A percentile compares a stretch with the other conserved stretches of the same genome.
phyloP scores from a whole-genome alignment of 139 green algal species.

The Zygnema circumcarinatum region DNA sequence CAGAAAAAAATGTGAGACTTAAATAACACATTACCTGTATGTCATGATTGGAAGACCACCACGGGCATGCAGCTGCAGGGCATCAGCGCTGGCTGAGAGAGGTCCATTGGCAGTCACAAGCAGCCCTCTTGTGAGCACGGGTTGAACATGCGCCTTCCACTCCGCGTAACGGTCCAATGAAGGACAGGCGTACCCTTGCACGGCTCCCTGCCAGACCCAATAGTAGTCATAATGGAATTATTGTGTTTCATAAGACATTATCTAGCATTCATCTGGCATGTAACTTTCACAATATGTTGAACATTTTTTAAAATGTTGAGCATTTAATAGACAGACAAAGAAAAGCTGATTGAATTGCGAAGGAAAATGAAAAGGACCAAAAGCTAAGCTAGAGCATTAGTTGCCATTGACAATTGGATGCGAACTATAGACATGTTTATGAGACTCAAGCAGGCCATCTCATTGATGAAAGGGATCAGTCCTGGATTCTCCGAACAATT shows the following conservation, averaged over 20 bases:
- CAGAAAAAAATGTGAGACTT: too few relatives aligned
- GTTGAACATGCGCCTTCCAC: slow-evolving; percentile 5
- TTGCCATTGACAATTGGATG: too few relatives aligned
- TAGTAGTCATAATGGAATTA: slow-evolving; percentile 2
- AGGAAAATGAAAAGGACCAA: too few relatives aligned
- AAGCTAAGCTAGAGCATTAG: too few relatives aligned
- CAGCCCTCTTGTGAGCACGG: slow-evolving; percentile 27
- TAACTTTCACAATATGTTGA: not conserved
- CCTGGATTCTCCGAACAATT: too few relatives aligned
- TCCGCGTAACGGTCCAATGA: slow-evolving; percentile 27
- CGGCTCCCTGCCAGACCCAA: slow-evolving; percentile 34
- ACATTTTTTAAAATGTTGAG: not conserved
- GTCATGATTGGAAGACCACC: slow-evolving; percentile 46
- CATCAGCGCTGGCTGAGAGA: slow-evolving; percentile 37
- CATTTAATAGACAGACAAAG: too few relatives aligned
- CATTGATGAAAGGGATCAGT: too few relatives aligned
- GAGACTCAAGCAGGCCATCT: too few relatives aligned
- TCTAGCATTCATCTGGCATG: not conserved
- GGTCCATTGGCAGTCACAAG: slow-evolving; percentile 21
- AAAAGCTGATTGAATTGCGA: too few relatives aligned
- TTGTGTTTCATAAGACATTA: not conserved
- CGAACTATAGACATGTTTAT: too few relatives aligned
- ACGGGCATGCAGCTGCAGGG: slow-evolving; percentile 33
- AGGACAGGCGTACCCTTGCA: slow-evolving; percentile 31
- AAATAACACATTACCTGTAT: too few relatives aligned